These are phyloP conservation scores for Trichoderma asperelloides DNA, from an alignment of 495 filamentous ascomycete genomes.

Conservation along the genomic window DNA sequence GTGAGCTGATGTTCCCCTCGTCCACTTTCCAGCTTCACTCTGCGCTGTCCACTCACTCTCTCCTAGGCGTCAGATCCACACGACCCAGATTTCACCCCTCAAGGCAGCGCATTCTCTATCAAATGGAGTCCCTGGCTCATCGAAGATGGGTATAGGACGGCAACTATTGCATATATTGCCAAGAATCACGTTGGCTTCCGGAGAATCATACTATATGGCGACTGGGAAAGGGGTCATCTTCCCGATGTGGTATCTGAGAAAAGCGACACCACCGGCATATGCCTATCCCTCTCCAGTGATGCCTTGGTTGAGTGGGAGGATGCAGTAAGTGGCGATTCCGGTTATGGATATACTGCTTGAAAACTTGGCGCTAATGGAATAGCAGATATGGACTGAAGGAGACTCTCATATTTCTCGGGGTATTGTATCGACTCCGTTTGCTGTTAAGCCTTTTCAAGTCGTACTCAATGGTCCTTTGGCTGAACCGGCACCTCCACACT, in stretches of 20 bases:
- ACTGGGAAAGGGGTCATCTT: constrained; percentile 17
- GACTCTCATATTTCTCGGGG: constrained; percentile 27
- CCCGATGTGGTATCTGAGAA: constrained; percentile 21
- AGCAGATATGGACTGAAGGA: constrained; percentile 28
- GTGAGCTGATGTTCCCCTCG: constrained; percentile 9
- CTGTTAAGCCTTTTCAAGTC: constrained; percentile 30
- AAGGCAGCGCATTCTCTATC: constrained; percentile 35
- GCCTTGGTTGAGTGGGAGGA: constrained; percentile 40
- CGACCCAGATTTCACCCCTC: constrained; percentile 32
- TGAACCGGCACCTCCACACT: constrained; percentile 18
- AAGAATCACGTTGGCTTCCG: constrained; percentile 39
- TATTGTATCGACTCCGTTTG: constrained; percentile 31
- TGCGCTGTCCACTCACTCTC: constrained; percentile 9
- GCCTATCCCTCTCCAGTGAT: constrained; percentile 33
- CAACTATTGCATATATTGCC: constrained; percentile 31
- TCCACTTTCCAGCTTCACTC: constrained; percentile 19
- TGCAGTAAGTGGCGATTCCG: constrained; percentile 19
- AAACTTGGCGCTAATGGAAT: constrained; percentile 13
- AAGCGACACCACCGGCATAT: constrained; percentile 28
- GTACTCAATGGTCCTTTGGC: constrained; percentile 16
- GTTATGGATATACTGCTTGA: too few species aligned
- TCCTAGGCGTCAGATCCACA: constrained; percentile 15
- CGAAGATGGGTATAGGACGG: constrained; percentile 19
- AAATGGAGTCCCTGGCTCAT: constrained; percentile 36
- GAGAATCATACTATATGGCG: constrained; percentile 22